Base-by-base conservation (phyloP, 768 basidiomycete genomes). In the Suillus lakei region DNA sequence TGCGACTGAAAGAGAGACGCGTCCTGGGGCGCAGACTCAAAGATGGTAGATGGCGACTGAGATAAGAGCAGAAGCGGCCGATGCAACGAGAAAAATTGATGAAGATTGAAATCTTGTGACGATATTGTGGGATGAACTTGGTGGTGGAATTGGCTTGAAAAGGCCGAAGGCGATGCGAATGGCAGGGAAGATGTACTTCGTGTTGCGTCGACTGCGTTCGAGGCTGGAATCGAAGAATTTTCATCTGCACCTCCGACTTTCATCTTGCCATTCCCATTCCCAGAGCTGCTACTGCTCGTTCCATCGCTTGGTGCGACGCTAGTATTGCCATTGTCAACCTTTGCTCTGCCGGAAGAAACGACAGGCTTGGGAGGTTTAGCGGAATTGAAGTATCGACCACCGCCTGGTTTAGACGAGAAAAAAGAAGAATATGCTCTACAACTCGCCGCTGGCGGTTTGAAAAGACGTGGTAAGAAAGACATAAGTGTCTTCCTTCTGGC, bases 61-160 rank as follows among this genome's bases (percentile, higher is more conserved):
- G 84, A 79, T 50, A 94, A 82, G 43, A 91, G 85, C 26, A 94
- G 85, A 2, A 95, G 82, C 1, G 93, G 93, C 15, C 93, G 86
- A 71, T 95, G 89, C 38, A 93, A 80, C 3, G 93, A 86, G 79
- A 95, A 95, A 78, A 95, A 95, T 62, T 91, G 90, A 73, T 94
- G 92, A 13, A 93, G 83, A 72, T 88, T 91, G 77, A 91, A 88
- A 69, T 91, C 91, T 67, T 88, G 86, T 13, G 89, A 73, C 62
- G 83, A 86, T 63, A 93, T 70, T 30, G 84, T 69, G 1, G 88
- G 89, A 68, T 92, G 90, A 13, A 79, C 63, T 53, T 66, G 80
- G 69, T 54, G 50, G 30, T 61, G 54, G 15, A n/a, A 38, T 32
- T 23, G 62, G 41, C 51, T 60, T 13, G 58, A 44, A 51, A 66